Evolutionary conservation across 768 basidiomycete genomes (phyloP), one percentile per base, ranked within the genome.

Genomic region (Trametes cubensis): DNA sequence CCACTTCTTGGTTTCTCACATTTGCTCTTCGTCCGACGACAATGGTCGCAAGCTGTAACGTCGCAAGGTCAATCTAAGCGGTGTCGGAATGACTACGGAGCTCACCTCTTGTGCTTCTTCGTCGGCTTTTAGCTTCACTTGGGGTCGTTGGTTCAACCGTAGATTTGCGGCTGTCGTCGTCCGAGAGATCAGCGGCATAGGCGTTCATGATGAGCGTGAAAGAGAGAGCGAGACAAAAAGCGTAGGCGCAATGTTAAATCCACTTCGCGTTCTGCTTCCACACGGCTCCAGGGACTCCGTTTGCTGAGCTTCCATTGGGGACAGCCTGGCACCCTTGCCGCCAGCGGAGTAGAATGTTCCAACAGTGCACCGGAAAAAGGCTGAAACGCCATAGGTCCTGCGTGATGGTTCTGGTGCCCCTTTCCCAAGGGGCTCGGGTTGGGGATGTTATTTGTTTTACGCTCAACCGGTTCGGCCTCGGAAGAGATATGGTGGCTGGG

Each of bases 1-100:
- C 67, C 62, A 51, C 52, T 61, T 49, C 70, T 68, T 46, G 65
- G 46, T 40, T 60, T 63, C 60, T 76, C 74, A 66, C 76, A 76
- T 60, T 76, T 75, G 69, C 74, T 74, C 65, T 75, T 77, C 42
- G 73, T 73, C 30, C 75, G 71, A 21, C 75, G 70, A 60, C 77
- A 77, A 38, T 76, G 73, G 55, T 77, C 76, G 69, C 77, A 78
- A 47, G 77, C 76, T 72, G 48, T 15, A 30, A 39, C 17, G 23
- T 18, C 46, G n/a, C 44, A 28, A 41, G 38, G 44, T 2, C 23
- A 23, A 21, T 65, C 49, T n/a, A 8, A 14, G 47, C 20, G 13
- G 28, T 34, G 11, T 34, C 34, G 11, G 25, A 25, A 2, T 28
- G 47, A 59, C 34, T 14, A 34, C 34, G 40, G 13, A 20, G n/a